These are phyloP conservation scores for Chalaropsis thielavioides DNA, from an alignment of 2,329 filamentous ascomycete species.

Conservation along the genomic window DNA sequence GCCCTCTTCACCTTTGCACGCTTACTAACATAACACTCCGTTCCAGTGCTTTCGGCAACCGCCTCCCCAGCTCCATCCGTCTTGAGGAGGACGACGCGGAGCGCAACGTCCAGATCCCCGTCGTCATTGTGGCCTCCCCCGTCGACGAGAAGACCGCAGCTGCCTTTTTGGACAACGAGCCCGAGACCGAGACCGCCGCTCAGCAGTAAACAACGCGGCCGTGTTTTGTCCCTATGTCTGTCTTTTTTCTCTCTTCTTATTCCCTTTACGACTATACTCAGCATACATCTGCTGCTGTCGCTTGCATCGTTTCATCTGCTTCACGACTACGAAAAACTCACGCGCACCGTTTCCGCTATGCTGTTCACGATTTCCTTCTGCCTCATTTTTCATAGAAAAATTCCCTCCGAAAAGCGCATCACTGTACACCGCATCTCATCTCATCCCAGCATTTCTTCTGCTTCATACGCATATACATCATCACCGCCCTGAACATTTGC, in stretches of 20 bases:
- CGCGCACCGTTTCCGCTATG: background rate
- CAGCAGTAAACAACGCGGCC: conserved; percentile 1
- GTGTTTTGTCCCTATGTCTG: background rate
- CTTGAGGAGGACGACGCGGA: conserved; percentile 12
- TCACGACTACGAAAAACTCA: background rate
- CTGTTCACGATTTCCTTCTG: background rate
- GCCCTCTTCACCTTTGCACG: background rate
- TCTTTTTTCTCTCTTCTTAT: background rate
- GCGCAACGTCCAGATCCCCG: background rate
- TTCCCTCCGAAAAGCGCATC: background rate
- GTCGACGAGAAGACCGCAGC: background rate
- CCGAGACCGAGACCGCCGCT: background rate
- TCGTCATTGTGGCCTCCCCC: background rate
- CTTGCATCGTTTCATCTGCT: background rate
- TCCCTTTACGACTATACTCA: background rate
- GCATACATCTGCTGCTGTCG: background rate
- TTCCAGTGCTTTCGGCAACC: background rate
- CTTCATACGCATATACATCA: background rate
- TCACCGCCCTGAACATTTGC: background rate
- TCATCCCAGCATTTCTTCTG: background rate
- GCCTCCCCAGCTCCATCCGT: conserved; percentile 6
- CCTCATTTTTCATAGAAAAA: background rate
- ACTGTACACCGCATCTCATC: background rate
- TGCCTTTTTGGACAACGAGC: background rate
- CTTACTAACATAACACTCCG: background rate